Evolutionary conservation across 176 grass and related monocot species (phyloP), one percentile per base, ranked within the genome.

Genomic region (Eremochloa ophiuroides): DNA sequence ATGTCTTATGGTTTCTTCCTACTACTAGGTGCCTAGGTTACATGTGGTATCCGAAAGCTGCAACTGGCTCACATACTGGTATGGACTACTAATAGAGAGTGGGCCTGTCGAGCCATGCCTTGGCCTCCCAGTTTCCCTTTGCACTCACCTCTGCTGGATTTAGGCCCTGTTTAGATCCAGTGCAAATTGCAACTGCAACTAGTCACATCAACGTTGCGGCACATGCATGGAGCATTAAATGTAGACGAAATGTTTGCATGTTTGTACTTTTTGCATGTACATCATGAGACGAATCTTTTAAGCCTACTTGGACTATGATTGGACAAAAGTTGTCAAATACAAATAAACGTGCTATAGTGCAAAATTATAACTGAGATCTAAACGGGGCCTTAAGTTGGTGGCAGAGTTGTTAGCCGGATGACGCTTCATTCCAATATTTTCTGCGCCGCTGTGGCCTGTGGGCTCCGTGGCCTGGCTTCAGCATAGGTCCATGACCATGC

Each of bases 31-130:
- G n/a, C n/a, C n/a, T n/a, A n/a, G 31, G 50, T 72, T 72, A 37
- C 66, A 66, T 79, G 40, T 75, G 81, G 16, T 84, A 34, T 74
- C 12, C 43, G 81, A 68, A 79, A 88, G 86, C 81, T 65, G n/a
- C 53, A 62, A 76, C 7, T 81, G 51, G 34, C 62, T 84, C 8
- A 12, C 47, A 76, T 68, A 58, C 33, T 84, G 31, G 25, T 76
- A 43, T 69, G 62, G 73, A 69, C 25, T 34, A 34, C 55, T 82
- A 78, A 59, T 62, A 53, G 64, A 73, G 79, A 53, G 59, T 78
- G 83, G 66, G 60, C 83, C 44, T 85, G 72, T 85, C 16, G 37
- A 72, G 28, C 76, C 56, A 82, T 72, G 63, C 37, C 44, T 72
- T 18, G 43, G 76, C 60, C 31, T 48, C 66, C 58, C 56, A 66